Percentiles rank a stretch among this genome's conserved stretches.
These are phyloP conservation scores for Pseudozyma pruni DNA, from an alignment of 1,284 basidiomycete genomes.

Conservation along the genomic window DNA sequence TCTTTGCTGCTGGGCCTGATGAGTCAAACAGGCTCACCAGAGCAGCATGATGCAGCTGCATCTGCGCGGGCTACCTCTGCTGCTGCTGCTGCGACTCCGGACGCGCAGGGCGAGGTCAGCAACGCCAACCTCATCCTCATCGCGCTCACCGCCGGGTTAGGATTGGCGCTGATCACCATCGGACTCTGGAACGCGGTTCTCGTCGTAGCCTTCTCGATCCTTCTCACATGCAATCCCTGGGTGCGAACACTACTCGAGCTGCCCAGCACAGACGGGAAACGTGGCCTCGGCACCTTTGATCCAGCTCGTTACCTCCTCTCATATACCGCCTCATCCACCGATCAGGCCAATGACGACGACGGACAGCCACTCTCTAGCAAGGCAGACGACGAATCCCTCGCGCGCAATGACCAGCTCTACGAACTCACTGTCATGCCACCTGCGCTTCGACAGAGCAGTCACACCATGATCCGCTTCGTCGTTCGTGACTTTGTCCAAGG, in stretches of 20 bases:
- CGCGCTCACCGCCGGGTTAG: slow-evolving; percentile 35
- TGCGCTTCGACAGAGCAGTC: slow-evolving; percentile 37
- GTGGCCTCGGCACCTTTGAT: slow-evolving; percentile 30
- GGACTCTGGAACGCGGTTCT: slow-evolving; percentile 43
- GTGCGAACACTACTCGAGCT: slow-evolving; percentile 60
- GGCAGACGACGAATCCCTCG: slow-evolving; percentile 7
- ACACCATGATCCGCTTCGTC: slow-evolving; percentile 44
- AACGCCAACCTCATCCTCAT: slow-evolving; percentile 23
- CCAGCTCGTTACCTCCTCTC: slow-evolving; percentile 43
- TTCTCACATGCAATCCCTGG: slow-evolving; percentile 60
- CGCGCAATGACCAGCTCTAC: slow-evolving; percentile 21
- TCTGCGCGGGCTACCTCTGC: not conserved
- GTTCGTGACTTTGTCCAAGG: slow-evolving; percentile 58
- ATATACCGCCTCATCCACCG: slow-evolving; percentile 5
- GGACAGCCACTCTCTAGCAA: not conserved
- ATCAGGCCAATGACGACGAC: slow-evolving; percentile 1
- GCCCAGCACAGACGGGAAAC: slow-evolving; percentile 28
- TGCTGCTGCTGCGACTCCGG: not conserved
- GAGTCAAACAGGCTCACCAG: slow-evolving; percentile 7
- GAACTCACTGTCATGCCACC: slow-evolving; percentile 38
- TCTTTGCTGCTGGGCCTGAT: not conserved
- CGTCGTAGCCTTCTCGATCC: slow-evolving; percentile 24
- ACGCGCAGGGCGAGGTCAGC: slow-evolving; percentile 14
- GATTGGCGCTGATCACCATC: slow-evolving; percentile 28
- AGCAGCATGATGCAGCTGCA: slow-evolving; percentile 10